Evolutionary conservation across 352 stramenopile species (phyloP).

Genomic region (Globisporangium nodosum): DNA sequence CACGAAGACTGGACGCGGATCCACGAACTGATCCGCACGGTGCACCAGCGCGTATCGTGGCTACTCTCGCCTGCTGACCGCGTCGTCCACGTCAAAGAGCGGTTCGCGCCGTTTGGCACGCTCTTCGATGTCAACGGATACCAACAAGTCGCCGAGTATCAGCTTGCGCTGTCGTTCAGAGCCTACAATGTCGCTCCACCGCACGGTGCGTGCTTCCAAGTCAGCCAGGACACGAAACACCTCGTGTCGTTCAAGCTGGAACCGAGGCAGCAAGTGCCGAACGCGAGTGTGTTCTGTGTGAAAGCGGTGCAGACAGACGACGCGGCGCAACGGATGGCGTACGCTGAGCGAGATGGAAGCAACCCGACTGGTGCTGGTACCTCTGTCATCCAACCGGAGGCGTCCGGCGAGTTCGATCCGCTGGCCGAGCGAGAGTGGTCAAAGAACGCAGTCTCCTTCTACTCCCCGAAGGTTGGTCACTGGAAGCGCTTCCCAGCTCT

Average conservation of each 20-base stretch:
- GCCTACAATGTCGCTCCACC: slow-evolving; percentile 29
- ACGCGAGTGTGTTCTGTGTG: slow-evolving; percentile 22
- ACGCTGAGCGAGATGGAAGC: slow-evolving; percentile 22
- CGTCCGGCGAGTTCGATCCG: slow-evolving; percentile 17
- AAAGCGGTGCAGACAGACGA: slow-evolving; percentile 30
- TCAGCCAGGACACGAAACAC: slow-evolving; percentile 5
- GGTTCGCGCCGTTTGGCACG: slow-evolving; percentile 26
- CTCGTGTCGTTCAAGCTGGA: slow-evolving; percentile 13
- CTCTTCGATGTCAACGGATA: slow-evolving; percentile 17
- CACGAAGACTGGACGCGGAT: slow-evolving; percentile 24
- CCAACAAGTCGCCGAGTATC: slow-evolving; percentile 9
- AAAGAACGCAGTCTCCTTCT: slow-evolving; percentile 17
- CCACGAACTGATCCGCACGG: slow-evolving; percentile 16
- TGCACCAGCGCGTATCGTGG: slow-evolving; percentile 21
- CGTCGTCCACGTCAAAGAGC: slow-evolving; percentile 25
- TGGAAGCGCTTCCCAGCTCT: slow-evolving; percentile 25
- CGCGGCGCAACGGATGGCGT: slow-evolving; percentile 20
- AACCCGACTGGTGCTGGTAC: background rate
- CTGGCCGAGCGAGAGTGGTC: slow-evolving; percentile 27
- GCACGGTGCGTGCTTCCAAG: slow-evolving; percentile 26
- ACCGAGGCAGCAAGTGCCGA: slow-evolving; percentile 2
- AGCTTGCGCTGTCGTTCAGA: slow-evolving; percentile 27
- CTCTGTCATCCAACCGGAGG: slow-evolving; percentile 31
- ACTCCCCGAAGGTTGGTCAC: slow-evolving; percentile 12
- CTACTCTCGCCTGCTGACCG: slow-evolving; percentile 24